Evolutionary conservation across 257 asterid species (phyloP), one percentile per base, ranked within the genome.

Genomic region (Nemophila menziesii): DNA sequence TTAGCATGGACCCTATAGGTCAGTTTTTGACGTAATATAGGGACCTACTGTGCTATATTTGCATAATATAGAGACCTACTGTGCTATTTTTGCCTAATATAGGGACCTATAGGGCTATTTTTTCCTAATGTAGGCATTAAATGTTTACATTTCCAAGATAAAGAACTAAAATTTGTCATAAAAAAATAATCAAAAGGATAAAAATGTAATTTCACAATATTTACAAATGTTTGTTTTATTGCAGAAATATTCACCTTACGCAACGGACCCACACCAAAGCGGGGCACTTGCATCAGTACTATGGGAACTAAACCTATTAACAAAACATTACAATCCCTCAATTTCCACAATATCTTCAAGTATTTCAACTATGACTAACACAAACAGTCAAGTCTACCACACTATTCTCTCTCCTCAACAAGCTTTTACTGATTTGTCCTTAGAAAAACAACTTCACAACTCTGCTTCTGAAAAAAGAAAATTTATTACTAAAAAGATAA

Each of bases 241-340:
- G 67, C 83, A 90, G 96, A 85, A 65, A 64, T 81, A 85, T 54
- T 93, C 79, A 51, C 93, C 99, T 39, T 57, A 71, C 42, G 93
- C 79, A 16, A 43, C 66, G 39, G 99, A 90, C 63, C 99, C 99
- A 5, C 77, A 81, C 80, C 89, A 62, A 1, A 81, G 99, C 42
- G 99, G 96, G 45, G 96, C 96, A 41, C 75, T 90, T 44, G 87
- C 99, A 49, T 82, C 99, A 2, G 96, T 90, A 36, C 92, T 85
- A 43, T 90, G 99, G 99, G 99, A 90, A 71, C 84, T 90, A 38
- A 81, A 85, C 64, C 92, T 90, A 45, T 66, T 85, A 11, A 58
- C 57, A 51, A 85, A 77, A 53, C 96, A 90, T 52, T 90, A 79
- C 46, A 92, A 90, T 56, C 92, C 93, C 10, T 40, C 83, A 2